phyloP scores from a whole-genome alignment of 352 stramenopile species.

The Paralagenidium karlingii region DNA sequence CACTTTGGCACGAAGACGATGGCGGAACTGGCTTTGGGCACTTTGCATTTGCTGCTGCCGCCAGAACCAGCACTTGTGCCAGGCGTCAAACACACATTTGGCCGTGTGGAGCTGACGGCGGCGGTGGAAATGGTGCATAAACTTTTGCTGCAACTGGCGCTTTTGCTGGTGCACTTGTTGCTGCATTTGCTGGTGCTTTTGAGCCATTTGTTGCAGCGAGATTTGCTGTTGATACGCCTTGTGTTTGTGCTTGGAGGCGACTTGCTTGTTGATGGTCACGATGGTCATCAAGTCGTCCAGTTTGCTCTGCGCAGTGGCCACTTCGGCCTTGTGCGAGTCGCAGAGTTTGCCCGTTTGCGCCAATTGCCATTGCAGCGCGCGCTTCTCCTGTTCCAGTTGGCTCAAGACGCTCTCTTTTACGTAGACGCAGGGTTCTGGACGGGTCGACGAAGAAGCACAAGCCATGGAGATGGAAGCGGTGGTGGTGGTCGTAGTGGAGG shows the following conservation, averaged over 20 bases:
- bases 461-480: no score
- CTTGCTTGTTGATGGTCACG: slow-evolving; percentile 48
- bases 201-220: no score
- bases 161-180: slow-evolving; percentile 11
- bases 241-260: slow-evolving; percentile 22
- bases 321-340: slow-evolving; percentile 17
- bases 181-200: slow-evolving; percentile 13
- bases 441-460: no score
- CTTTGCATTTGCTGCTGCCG: no score
- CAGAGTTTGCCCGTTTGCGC: slow-evolving; percentile 18
- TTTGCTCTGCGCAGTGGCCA: slow-evolving; percentile 23
- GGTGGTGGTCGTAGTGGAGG: no score
- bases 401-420: slow-evolving; percentile 32
- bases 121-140: no score
- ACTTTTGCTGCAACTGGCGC: no score
- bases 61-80: no score
- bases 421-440: slow-evolving; percentile 16
- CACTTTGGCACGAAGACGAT: no score
- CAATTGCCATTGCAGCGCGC: slow-evolving; percentile 38
- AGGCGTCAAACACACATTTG: no score
- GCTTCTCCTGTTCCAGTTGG: slow-evolving; percentile 37
- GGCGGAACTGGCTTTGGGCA: no score
- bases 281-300: slow-evolving; percentile 53
- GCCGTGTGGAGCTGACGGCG: no score
- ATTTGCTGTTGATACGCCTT: slow-evolving; percentile 15